phyloP scores from a whole-genome alignment of 306 rosid genomes.

The Lathyrus sativus region DNA sequence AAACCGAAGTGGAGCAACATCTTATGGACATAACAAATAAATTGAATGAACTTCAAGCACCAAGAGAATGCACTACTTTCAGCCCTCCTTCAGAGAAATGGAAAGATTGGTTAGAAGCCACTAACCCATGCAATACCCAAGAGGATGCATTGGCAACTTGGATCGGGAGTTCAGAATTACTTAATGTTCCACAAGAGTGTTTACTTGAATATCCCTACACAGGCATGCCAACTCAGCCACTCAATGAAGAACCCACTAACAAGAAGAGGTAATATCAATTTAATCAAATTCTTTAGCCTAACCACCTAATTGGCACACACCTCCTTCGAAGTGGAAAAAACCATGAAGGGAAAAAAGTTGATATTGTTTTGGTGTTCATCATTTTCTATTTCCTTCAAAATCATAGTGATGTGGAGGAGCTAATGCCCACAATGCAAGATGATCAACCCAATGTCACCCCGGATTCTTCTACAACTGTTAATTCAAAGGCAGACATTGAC shows the following conservation, averaged over 20 bases:
- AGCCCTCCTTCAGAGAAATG: constrained; percentile 66
- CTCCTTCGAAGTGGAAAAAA: neutral
- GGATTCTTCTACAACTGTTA: constrained; percentile 71
- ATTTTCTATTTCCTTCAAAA: constrained; percentile 38
- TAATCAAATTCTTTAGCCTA: constrained; percentile 5
- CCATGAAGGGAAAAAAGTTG: neutral
- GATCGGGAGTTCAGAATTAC: constrained; percentile 58
- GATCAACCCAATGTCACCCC: constrained; percentile 71
- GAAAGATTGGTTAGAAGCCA: constrained; percentile 77
- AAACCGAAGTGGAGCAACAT: constrained; percentile 67
- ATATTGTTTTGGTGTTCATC: constrained; percentile 15
- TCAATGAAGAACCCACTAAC: constrained; percentile 47
- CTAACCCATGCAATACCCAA: constrained; percentile 52
- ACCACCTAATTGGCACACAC: neutral
- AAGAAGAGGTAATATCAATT: constrained; percentile 52
- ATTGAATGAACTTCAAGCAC: constrained; percentile 52
- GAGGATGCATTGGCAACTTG: constrained; percentile 65
- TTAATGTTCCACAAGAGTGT: constrained; percentile 49
- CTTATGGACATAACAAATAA: constrained; percentile 56
- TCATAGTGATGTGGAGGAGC: constrained; percentile 50
- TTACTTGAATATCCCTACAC: constrained; percentile 46
- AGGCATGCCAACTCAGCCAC: constrained; percentile 45
- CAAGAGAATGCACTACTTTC: constrained; percentile 46
- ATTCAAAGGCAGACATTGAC: constrained; percentile 63
- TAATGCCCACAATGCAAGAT: constrained; percentile 47